Evolutionary conservation across 768 basidiomycete genomes (phyloP).

Genomic region (Sutorius australiensis): DNA sequence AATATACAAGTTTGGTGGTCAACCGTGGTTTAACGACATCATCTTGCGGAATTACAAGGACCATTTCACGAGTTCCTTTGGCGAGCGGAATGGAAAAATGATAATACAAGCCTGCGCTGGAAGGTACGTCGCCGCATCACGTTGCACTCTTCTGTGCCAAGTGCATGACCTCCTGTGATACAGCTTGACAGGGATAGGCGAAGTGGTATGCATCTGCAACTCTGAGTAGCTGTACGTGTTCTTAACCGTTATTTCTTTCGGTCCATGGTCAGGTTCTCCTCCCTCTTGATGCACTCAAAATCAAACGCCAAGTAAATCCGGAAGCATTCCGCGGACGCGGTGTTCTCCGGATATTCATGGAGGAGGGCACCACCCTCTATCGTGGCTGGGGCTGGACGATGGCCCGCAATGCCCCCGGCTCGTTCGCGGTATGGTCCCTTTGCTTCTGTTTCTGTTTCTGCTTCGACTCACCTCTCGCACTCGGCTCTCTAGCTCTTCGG

Average conservation of each 20-base stretch:
- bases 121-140: constrained; percentile 48
- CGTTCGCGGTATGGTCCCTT: constrained; percentile 74
- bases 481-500: constrained; percentile 79
- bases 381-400: constrained; percentile 99
- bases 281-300: constrained; percentile 94
- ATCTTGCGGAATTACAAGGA: constrained; percentile 78
- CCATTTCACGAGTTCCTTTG: constrained; percentile 79
- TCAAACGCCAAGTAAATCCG: constrained; percentile 97
- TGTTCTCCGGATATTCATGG: constrained; percentile 80
- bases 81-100: constrained; percentile 93
- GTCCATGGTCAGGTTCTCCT: constrained; percentile 64
- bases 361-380: constrained; percentile 90
- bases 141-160: not conserved
- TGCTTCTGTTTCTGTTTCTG: not conserved
- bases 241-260: not conserved
- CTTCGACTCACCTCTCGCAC: not conserved
- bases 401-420: constrained; percentile 94
- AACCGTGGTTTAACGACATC: constrained; percentile 96
- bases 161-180: constrained; percentile 1
- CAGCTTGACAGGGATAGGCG: constrained; percentile 80
- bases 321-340: constrained; percentile 97
- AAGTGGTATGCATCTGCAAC: constrained; percentile 65
- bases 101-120: constrained; percentile 95
- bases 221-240: not conserved
- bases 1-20: constrained; percentile 97